Base-by-base conservation (phyloP, 768 basidiomycete species). In the Podaxis mareebaensis region DNA sequence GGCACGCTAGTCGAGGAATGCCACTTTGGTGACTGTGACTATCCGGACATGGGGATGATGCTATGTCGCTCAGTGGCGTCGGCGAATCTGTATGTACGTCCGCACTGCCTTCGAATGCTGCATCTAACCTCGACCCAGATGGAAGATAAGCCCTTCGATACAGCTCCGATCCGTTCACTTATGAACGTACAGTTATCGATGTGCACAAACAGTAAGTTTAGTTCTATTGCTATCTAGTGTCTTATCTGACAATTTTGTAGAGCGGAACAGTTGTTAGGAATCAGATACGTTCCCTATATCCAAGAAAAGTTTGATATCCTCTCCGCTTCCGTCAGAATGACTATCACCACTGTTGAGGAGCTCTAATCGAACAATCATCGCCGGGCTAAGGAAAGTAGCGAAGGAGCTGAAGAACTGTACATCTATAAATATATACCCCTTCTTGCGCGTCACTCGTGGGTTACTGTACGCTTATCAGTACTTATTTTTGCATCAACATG, bases 51-150 rank as follows among this genome's bases (percentile, higher is more conserved):
- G 28, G 28, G 28, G 28, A 6, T 6, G 28, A 28, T 28, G 28
- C 28, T 28, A 28, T 28, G 28, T 0, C 74, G 3, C 74, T 76
- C 58, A 74, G 75, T 10, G 75, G 71, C 1, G 77, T 84, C 3
- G 88, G 89, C 30, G 83, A 83, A 68, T 89, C 88, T 1, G 89
- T 89, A 59, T 82, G 89, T 89, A 70, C 65, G 86, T 75, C 10
- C 12, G 4, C 33, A 26, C 10, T 40, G 10, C 7, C 26, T 48
- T 53, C 57, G 15, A n/a, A 36, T 6, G 44, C 48, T 55, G 57
- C 13, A 6, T 3, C 26, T 46, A 62, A 12, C 20, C 24, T 40
- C 40, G 20, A 3, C 49, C 15, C 52, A 88, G 88, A 87, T 60
- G 89, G 89, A 11, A 72, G 75, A 26, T 84, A 88, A 66, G 52